Evolutionary conservation across 495 filamentous ascomycete genomes (phyloP).

Genomic region (Aspergillus affinis): DNA sequence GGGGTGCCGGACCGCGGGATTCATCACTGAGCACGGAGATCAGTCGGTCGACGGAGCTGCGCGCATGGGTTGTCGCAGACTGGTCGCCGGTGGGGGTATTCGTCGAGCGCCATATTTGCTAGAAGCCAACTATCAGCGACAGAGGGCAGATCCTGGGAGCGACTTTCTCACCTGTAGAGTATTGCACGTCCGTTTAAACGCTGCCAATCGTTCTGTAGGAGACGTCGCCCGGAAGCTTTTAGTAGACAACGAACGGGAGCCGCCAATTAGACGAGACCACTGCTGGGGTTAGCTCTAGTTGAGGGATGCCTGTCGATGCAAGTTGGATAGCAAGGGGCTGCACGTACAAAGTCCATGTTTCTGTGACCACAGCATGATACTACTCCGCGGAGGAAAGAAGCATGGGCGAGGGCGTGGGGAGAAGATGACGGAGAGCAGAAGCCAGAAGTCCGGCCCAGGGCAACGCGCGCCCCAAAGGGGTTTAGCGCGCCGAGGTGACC

Average conservation of each 20-base stretch:
- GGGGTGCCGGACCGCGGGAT: conserved; percentile 78
- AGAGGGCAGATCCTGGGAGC: neutral
- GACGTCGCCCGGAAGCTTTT: conserved; percentile 66
- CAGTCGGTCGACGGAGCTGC: conserved; percentile 61
- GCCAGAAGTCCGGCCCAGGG: neutral
- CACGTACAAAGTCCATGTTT: conserved; percentile 46
- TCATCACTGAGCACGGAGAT: conserved; percentile 85
- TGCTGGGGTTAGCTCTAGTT: conserved; percentile 36
- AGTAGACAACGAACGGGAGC: conserved; percentile 63
- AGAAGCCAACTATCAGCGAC: conserved; percentile 19
- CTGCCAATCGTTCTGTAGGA: conserved; percentile 80
- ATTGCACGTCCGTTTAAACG: conserved; percentile 86
- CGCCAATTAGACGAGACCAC: conserved; percentile 90
- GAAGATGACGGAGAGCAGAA: conserved; percentile 4
- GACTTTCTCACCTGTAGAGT: conserved; percentile 66
- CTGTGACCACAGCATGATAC: conserved; percentile 35
- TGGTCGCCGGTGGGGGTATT: conserved; percentile 52
- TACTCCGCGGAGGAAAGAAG: conserved; percentile 14
- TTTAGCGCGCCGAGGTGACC: too few species aligned
- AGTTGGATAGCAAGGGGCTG: neutral
- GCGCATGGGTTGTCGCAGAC: conserved; percentile 49
- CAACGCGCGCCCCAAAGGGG: too few species aligned
- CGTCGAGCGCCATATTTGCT: conserved; percentile 80
- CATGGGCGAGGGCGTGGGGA: conserved; percentile 12
- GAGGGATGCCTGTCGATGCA: neutral